A percentile compares a stretch with the other conserved stretches of the same genome.
Evolutionary conservation across 208 protist species (phyloP).

Genomic region (Leishmania aethiopica): DNA sequence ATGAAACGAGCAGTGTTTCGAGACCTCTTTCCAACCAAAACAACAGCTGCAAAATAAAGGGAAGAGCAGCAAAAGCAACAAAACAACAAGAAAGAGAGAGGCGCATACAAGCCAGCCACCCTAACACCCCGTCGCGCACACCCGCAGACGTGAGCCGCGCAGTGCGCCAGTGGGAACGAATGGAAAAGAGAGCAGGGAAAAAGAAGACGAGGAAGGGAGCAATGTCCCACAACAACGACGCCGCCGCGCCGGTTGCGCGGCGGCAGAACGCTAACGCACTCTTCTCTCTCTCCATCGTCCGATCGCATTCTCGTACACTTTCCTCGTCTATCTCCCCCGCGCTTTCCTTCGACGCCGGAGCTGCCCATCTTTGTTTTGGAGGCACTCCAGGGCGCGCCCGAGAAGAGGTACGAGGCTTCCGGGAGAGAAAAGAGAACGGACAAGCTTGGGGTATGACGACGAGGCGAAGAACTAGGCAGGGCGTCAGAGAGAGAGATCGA

Average conservation of each 20-base stretch:
- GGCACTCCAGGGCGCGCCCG: not conserved
- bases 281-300: not conserved
- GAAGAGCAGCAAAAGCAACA: not conserved
- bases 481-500: not conserved
- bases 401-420: not conserved
- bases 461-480: not conserved
- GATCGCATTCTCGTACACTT: not conserved
- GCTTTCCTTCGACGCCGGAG: not conserved
- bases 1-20: not conserved
- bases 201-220: not conserved
- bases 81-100: not conserved
- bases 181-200: not conserved
- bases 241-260: not conserved
- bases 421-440: not conserved
- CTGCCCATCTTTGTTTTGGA: too few species aligned
- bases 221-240: not conserved
- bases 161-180: slow-evolving; percentile 36
- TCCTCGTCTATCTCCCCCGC: not conserved
- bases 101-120: not conserved
- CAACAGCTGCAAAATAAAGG: not conserved
- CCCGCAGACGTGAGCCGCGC: not conserved
- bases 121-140: not conserved
- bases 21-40: not conserved
- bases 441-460: not conserved
- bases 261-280: not conserved